Evolutionary conservation across 345 rosid genomes (phyloP).

Genomic region (Jatropha curcas): DNA sequence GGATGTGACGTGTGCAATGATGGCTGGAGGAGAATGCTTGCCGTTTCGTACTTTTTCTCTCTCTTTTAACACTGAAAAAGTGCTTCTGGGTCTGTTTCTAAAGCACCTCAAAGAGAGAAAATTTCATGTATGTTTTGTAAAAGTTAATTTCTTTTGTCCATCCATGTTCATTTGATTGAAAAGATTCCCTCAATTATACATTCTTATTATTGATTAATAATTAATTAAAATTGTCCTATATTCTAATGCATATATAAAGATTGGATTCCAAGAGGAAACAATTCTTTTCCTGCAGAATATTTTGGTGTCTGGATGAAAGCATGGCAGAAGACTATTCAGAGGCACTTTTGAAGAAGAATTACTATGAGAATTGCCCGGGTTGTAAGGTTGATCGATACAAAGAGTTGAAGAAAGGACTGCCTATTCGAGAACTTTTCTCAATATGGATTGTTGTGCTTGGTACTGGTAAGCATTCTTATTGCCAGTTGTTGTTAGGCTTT

Average conservation of each 20-base stretch:
- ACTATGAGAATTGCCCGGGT: constrained; percentile 75
- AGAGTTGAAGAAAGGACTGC: constrained; percentile 52
- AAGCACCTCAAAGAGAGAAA: neutral
- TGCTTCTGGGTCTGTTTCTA: no score
- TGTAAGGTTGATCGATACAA: constrained; percentile 70
- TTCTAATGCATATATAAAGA: neutral
- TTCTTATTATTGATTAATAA: no score
- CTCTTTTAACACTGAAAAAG: no score
- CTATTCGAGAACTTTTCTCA: constrained; percentile 52
- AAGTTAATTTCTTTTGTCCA: no score
- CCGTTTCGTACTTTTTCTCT: neutral
- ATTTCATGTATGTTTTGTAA: neutral
- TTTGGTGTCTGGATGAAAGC: neutral
- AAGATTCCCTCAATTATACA: no score
- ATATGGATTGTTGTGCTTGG: constrained; percentile 76
- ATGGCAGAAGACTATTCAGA: constrained; percentile 27
- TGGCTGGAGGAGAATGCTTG: neutral
- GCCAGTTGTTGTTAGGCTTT: neutral
- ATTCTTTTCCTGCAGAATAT: neutral
- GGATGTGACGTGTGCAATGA: neutral
- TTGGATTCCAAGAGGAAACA: neutral
- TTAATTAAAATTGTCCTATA: no score
- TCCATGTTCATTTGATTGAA: no score
- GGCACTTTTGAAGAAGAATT: constrained; percentile 54
- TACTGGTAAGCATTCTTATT: constrained; percentile 40